These are phyloP conservation scores for Saxispiralis lemnorum DNA, from an alignment of 495 filamentous ascomycete species.

Conservation along the genomic window DNA sequence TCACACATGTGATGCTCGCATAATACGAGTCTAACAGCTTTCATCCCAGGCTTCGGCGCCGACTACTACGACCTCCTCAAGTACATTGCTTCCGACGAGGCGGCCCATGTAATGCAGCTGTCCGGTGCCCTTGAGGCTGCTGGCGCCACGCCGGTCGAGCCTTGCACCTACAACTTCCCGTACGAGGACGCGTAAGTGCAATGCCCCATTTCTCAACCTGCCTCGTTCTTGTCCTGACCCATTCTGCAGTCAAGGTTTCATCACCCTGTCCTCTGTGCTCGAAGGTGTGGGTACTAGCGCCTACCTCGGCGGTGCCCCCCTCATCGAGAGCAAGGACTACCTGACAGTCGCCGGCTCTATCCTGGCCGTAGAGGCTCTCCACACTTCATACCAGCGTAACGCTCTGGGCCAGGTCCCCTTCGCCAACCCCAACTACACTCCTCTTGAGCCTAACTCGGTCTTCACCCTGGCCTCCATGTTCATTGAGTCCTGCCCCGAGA, in stretches of 20 bases:
- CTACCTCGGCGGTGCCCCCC: conserved; percentile 39
- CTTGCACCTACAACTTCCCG: conserved; percentile 38
- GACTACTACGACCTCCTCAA: conserved; percentile 34
- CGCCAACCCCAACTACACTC: conserved; percentile 36
- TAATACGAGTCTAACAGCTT: not conserved
- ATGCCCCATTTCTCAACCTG: not conserved
- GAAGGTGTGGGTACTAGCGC: conserved; percentile 27
- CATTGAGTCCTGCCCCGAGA: conserved; percentile 35
- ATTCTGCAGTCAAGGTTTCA: conserved; percentile 23
- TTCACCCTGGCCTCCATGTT: conserved; percentile 40
- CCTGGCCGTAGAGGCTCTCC: conserved; percentile 38
- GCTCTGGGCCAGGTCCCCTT: conserved; percentile 30
- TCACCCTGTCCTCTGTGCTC: conserved; percentile 32
- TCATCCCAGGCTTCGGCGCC: conserved; percentile 6
- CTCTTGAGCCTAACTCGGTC: conserved; percentile 35
- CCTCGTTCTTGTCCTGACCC: not conserved
- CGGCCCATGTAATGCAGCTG: conserved; percentile 35
- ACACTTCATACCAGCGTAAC: conserved; percentile 36
- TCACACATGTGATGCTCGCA: not conserved
- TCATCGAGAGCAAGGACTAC: conserved; percentile 31
- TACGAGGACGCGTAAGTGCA: conserved; percentile 19
- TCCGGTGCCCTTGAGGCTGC: conserved; percentile 28
- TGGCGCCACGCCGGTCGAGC: conserved; percentile 29
- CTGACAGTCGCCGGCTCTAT: conserved; percentile 41
- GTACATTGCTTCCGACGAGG: conserved; percentile 33